Evolutionary conservation across 1,139 yeast genomes (phyloP).

Genomic region (Meyerozyma guilliermondii): DNA sequence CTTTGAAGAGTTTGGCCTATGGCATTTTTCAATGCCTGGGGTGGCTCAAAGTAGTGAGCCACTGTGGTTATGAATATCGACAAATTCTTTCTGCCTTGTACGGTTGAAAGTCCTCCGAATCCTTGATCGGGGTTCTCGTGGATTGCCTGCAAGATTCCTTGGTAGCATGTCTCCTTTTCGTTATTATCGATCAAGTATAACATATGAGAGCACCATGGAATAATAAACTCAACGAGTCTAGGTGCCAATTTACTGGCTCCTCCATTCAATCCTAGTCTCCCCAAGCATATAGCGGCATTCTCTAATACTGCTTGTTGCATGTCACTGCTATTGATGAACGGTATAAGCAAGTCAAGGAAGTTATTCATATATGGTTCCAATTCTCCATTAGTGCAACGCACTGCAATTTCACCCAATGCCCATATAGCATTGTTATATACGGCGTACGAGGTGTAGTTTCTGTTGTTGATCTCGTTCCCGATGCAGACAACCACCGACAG

Average conservation of each 20-base stretch:
- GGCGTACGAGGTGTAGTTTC: constrained; percentile 49
- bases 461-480: constrained; percentile 60
- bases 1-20: constrained; percentile 43
- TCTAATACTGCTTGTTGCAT: constrained; percentile 67
- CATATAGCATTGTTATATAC: constrained; percentile 88
- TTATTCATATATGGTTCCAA: constrained; percentile 59
- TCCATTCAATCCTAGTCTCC: constrained; percentile 72
- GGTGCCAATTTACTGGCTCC: constrained; percentile 55
- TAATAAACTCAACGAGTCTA: constrained; percentile 51
- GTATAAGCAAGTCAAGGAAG: constrained; percentile 58
- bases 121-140: constrained; percentile 60
- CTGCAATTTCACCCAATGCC: constrained; percentile 84
- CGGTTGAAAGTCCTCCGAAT: constrained; percentile 44
- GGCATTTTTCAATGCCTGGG: constrained; percentile 36
- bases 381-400: constrained; percentile 48
- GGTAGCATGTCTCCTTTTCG: constrained; percentile 76
- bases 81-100: constrained; percentile 44
- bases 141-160: constrained; percentile 70
- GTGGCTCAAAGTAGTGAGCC: constrained; percentile 54
- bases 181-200: constrained; percentile 63
- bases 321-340: constrained; percentile 54
- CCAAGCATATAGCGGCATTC: constrained; percentile 88
- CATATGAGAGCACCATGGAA: constrained; percentile 66
- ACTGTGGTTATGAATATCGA: constrained; percentile 59
- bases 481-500: constrained; percentile 56